These are phyloP conservation scores for Acer saccharum DNA, from an alignment of 345 rosid species.

Conservation along the genomic window DNA sequence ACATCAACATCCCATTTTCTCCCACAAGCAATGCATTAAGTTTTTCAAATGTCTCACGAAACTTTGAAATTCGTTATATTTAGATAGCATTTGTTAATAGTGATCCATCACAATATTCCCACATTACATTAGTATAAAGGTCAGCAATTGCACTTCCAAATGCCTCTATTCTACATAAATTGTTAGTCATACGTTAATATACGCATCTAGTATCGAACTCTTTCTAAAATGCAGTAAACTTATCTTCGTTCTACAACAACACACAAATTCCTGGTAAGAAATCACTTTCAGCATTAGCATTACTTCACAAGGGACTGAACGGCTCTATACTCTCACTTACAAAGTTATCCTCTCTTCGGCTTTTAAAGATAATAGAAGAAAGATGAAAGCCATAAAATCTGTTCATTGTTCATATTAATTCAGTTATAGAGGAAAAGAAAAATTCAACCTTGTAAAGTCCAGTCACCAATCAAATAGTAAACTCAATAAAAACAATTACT, in stretches of 20 bases:
- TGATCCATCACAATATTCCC: background rate
- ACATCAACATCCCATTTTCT: background rate
- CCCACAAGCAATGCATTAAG: background rate
- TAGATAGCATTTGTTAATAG: background rate
- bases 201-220: too few species aligned
- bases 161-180: background rate
- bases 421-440: background rate
- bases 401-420: background rate
- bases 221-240: too few species aligned
- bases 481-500: background rate
- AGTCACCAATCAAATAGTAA: background rate
- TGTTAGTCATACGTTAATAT: background rate
- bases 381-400: background rate
- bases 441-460: slow-evolving; percentile 1
- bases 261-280: too few species aligned
- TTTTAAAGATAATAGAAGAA: background rate
- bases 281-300: too few species aligned
- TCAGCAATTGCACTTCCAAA: background rate
- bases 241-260: too few species aligned
- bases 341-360: background rate
- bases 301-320: too few species aligned
- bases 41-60: background rate
- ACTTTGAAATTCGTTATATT: background rate
- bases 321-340: too few species aligned
- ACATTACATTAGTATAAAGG: background rate